Conservation (phyloP, 2,329 filamentous ascomycete genomes). For the Fusarium duplospermum region DNA sequence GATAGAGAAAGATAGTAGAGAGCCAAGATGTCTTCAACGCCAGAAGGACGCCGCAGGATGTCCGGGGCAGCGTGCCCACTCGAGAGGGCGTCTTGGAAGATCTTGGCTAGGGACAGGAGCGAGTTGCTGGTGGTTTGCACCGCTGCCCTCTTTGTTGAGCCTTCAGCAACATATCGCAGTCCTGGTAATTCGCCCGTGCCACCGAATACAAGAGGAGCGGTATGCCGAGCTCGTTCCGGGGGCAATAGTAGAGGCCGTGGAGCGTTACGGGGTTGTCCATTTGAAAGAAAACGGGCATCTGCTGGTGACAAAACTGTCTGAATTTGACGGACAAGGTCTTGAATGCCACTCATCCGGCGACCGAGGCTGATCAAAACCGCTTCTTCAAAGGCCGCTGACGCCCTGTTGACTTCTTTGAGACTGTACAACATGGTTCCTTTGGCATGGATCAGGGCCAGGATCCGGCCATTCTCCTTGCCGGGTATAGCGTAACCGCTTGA, state of each 20-base stretch:
- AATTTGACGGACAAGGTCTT: slow-evolving; percentile 82
- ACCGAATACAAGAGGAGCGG: slow-evolving; percentile 85
- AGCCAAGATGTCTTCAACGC: slow-evolving; percentile 91
- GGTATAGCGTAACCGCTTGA: slow-evolving; percentile 80
- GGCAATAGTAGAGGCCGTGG: slow-evolving; percentile 77
- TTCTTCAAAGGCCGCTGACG: slow-evolving; percentile 92
- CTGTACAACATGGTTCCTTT: slow-evolving; percentile 99
- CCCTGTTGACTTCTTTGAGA: slow-evolving; percentile 81
- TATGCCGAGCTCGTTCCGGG: slow-evolving; percentile 85
- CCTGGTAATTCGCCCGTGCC: slow-evolving; percentile 82
- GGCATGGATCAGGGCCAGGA: slow-evolving; percentile 92
- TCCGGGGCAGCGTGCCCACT: slow-evolving; percentile 69
- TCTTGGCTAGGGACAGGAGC: slow-evolving; percentile 92
- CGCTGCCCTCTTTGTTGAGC: slow-evolving; percentile 79
- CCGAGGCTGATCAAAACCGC: slow-evolving; percentile 91
- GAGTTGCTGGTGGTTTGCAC: slow-evolving; percentile 96
- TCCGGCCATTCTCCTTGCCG: slow-evolving; percentile 88
- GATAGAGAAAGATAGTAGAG: slow-evolving; percentile 96
- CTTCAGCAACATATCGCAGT: slow-evolving; percentile 74
- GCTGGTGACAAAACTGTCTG: slow-evolving; percentile 72
- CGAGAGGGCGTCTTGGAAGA: slow-evolving; percentile 96
- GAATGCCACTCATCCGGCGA: slow-evolving; percentile 75
- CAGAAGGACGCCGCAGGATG: slow-evolving; percentile 72
- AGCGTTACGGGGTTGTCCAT: slow-evolving; percentile 8
- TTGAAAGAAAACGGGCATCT: slow-evolving; percentile 20